These are phyloP conservation scores for Encephalitozoon hellem DNA, from an alignment of 371 early-diverging fungal genomes.

Conservation along the genomic window DNA sequence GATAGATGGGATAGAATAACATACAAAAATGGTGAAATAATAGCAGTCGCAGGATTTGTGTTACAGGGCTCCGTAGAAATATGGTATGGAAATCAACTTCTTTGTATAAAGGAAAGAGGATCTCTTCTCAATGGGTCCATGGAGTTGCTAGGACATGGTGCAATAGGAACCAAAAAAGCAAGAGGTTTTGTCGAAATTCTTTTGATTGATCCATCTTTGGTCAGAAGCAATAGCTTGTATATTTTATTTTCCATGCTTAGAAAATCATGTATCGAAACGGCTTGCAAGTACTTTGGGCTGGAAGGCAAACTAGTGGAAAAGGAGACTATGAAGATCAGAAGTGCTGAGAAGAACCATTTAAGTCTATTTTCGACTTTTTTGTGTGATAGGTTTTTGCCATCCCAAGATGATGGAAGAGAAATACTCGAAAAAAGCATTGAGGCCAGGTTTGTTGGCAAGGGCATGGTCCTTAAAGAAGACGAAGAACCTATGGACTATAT, in stretches of 20 bases:
- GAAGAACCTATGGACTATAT: neutral
- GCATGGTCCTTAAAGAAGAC: neutral
- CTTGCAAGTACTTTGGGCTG: neutral
- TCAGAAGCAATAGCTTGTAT: neutral
- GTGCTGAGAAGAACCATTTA: neutral
- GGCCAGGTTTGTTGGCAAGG: neutral
- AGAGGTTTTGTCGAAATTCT: neutral
- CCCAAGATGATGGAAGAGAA: neutral
- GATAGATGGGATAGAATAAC: neutral
- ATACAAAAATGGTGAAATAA: neutral
- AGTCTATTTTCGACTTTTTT: neutral
- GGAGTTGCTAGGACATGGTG: neutral
- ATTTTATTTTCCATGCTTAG: neutral
- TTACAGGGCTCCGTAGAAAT: slow-evolving; percentile 1
- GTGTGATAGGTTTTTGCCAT: neutral
- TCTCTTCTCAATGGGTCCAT: slow-evolving; percentile 5
- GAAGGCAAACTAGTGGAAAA: neutral
- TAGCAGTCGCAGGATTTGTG: neutral
- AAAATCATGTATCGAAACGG: slow-evolving; percentile 4
- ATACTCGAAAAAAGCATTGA: neutral
- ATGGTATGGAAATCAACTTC: neutral
- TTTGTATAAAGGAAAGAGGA: slow-evolving; percentile 15
- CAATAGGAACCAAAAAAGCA: neutral
- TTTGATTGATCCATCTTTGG: neutral
- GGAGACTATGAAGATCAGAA: neutral